Conservation (phyloP, 2,329 filamentous ascomycete genomes). For the Fonsecaea pedrosoi region DNA sequence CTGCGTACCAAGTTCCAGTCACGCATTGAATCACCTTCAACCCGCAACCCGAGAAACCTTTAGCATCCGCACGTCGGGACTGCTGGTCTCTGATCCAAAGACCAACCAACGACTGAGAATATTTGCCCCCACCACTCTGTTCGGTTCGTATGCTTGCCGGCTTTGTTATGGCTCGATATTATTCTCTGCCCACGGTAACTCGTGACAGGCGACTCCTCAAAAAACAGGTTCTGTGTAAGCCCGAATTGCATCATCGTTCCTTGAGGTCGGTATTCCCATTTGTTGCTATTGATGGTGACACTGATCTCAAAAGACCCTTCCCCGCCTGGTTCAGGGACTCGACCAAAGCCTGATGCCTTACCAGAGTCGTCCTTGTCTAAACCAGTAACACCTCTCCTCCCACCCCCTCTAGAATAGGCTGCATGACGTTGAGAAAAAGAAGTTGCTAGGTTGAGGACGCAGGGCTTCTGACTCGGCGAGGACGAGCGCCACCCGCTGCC, state of each 20-base stretch:
- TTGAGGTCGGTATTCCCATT: not conserved
- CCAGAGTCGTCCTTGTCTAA: not conserved
- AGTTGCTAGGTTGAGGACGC: not conserved
- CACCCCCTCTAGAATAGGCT: not conserved
- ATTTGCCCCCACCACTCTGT: not conserved
- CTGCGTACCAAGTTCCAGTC: not conserved
- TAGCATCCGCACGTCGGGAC: not conserved
- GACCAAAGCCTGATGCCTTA: not conserved
- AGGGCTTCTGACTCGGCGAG: conserved; percentile 8
- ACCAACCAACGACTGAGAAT: not conserved
- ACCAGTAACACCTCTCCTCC: not conserved
- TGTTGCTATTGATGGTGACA: not conserved
- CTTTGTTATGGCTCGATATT: not conserved
- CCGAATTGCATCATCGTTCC: not conserved
- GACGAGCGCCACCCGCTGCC: conserved; percentile 26
- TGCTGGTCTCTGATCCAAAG: not conserved
- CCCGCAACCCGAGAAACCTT: not conserved
- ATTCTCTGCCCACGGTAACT: not conserved
- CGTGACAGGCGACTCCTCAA: not conserved
- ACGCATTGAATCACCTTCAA: not conserved
- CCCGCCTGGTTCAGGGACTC: not conserved
- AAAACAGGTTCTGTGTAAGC: not conserved
- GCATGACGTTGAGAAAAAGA: conserved; percentile 7
- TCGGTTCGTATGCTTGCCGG: not conserved
- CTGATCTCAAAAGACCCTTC: conserved; percentile 3